A percentile compares a stretch with the other conserved stretches of the same genome.
Evolutionary conservation across 176 grass and related monocot species (phyloP).

Genomic region (Themeda triandra): DNA sequence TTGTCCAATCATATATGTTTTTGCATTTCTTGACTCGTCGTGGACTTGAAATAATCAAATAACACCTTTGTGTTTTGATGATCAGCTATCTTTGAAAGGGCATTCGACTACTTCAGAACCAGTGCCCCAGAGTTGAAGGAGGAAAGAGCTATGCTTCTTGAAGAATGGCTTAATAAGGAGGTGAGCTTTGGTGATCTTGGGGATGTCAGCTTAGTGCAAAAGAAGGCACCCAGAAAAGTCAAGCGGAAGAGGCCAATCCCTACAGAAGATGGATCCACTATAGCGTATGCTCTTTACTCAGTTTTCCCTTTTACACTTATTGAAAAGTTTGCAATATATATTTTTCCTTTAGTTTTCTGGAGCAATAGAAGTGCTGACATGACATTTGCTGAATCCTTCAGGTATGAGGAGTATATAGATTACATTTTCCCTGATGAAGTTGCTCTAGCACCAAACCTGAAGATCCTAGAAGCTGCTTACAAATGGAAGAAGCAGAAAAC

Average conservation of each 20-base stretch:
- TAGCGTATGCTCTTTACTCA: constrained; percentile 50
- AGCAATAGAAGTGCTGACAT: constrained; percentile 23
- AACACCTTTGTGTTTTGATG: constrained; percentile 12
- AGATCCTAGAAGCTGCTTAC: constrained; percentile 85
- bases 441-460: constrained; percentile 66
- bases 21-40: background rate
- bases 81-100: constrained; percentile 76
- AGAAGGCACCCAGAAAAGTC: constrained; percentile 81
- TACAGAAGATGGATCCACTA: constrained; percentile 70
- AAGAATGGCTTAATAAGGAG: constrained; percentile 92
- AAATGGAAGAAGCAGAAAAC: constrained; percentile 89
- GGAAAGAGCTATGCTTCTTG: constrained; percentile 95
- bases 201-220: constrained; percentile 80
- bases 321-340: background rate
- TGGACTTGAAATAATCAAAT: background rate
- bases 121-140: constrained; percentile 80
- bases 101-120: constrained; percentile 77
- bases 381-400: constrained; percentile 25
- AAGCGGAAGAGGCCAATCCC: constrained; percentile 82
- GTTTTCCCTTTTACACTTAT: background rate
- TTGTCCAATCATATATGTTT: background rate
- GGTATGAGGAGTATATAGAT: constrained; percentile 89
- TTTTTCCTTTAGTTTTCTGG: background rate
- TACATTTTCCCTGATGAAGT: constrained; percentile 94
- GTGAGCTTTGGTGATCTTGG: constrained; percentile 62